Conservation (phyloP, 2,329 filamentous ascomycete genomes). For the Stemphylium beticola region DNA sequence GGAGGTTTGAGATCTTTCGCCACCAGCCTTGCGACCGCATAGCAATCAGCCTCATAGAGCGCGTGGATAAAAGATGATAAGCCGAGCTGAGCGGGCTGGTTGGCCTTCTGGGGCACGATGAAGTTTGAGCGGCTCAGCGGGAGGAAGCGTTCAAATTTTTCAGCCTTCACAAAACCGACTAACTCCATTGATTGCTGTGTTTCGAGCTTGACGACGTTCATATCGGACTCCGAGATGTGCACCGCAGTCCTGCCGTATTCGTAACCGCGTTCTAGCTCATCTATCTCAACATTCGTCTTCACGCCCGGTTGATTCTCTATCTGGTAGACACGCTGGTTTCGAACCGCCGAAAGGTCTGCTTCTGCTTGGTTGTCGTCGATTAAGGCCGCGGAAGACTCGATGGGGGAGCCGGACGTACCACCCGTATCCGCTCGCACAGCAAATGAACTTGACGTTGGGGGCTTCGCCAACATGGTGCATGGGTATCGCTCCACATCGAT, state of each 20-base stretch:
- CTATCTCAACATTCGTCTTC: slow-evolving; percentile 80
- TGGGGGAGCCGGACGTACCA: slow-evolving; percentile 55
- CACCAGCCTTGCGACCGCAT: slow-evolving; percentile 85
- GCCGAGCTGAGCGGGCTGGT: slow-evolving; percentile 82
- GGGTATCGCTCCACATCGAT: slow-evolving; percentile 93
- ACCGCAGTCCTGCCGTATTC: slow-evolving; percentile 93
- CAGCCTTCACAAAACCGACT: slow-evolving; percentile 80
- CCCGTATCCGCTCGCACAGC: slow-evolving; percentile 59
- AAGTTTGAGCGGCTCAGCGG: slow-evolving; percentile 82
- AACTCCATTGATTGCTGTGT: slow-evolving; percentile 78
- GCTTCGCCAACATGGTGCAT: slow-evolving; percentile 76
- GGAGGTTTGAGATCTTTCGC: slow-evolving; percentile 83
- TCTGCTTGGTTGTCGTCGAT: slow-evolving; percentile 47
- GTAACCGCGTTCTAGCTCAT: slow-evolving; percentile 89
- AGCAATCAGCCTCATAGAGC: slow-evolving; percentile 81
- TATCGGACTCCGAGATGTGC: slow-evolving; percentile 83
- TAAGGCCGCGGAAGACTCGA: slow-evolving; percentile 61
- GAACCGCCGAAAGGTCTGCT: slow-evolving; percentile 69
- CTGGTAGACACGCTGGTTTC: slow-evolving; percentile 78
- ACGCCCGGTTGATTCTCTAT: slow-evolving; percentile 80
- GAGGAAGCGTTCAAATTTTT: slow-evolving; percentile 83
- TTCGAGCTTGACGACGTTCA: slow-evolving; percentile 86
- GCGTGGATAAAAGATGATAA: slow-evolving; percentile 90
- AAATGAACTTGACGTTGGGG: slow-evolving; percentile 79
- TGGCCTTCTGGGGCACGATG: slow-evolving; percentile 76